phyloP scores from a whole-genome alignment of 306 rosid species.

The Vigna unguiculata region DNA sequence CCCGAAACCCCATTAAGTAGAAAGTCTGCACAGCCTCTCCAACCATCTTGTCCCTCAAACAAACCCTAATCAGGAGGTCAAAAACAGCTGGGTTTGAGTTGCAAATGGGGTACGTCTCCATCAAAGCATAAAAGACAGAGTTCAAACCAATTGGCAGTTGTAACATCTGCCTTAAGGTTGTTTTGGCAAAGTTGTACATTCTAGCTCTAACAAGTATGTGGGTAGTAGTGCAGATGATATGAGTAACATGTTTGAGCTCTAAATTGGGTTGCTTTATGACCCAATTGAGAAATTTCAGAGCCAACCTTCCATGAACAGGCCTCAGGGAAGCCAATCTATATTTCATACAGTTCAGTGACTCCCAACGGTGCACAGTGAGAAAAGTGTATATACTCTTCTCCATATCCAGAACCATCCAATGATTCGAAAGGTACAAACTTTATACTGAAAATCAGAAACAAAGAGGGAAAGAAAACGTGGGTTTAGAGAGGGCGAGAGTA shows the following conservation, averaged over 20 bases:
- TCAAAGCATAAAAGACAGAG: slow-evolving; percentile 62
- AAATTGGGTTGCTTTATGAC: slow-evolving; percentile 68
- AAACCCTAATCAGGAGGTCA: slow-evolving; percentile 74
- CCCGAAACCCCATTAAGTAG: slow-evolving; percentile 66
- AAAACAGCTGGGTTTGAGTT: slow-evolving; percentile 81
- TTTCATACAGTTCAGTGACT: slow-evolving; percentile 75
- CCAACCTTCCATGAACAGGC: slow-evolving; percentile 80
- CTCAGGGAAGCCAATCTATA: slow-evolving; percentile 74
- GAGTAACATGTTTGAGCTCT: slow-evolving; percentile 66
- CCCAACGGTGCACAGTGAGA: slow-evolving; percentile 81
- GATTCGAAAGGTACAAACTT: slow-evolving; percentile 14
- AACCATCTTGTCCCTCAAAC: slow-evolving; percentile 63
- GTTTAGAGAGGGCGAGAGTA: slow-evolving; percentile 18
- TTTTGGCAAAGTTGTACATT: slow-evolving; percentile 70
- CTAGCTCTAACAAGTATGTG: slow-evolving; percentile 82
- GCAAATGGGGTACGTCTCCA: slow-evolving; percentile 78
- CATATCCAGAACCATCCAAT: slow-evolving; percentile 50
- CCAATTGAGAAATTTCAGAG: slow-evolving; percentile 79
- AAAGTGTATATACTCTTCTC: slow-evolving; percentile 76
- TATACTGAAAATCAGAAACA: slow-evolving; percentile 40
- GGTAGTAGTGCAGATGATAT: slow-evolving; percentile 64
- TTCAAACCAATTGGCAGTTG: slow-evolving; percentile 56
- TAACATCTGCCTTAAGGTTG: slow-evolving; percentile 57
- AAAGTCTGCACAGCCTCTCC: slow-evolving; percentile 65
- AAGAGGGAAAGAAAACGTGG: neutral